Evolutionary conservation across 805 yeast genomes (phyloP).

Genomic region (Metschnikowia drakensbergensis): DNA sequence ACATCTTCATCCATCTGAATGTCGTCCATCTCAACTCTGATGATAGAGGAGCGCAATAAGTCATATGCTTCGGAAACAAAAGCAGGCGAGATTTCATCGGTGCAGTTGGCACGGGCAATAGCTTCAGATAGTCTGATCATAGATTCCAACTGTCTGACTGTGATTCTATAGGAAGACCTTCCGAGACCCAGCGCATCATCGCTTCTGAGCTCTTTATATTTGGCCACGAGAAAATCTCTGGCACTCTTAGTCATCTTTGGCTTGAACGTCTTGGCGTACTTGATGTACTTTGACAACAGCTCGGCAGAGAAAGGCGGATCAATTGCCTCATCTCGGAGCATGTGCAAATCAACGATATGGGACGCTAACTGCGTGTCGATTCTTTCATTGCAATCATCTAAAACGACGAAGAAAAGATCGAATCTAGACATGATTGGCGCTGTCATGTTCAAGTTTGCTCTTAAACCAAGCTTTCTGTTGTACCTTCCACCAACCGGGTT

Average conservation of each 20-base stretch:
- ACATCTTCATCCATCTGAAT: slow-evolving; percentile 76
- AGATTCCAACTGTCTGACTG: slow-evolving; percentile 94
- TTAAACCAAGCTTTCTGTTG: slow-evolving; percentile 76
- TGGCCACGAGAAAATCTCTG: slow-evolving; percentile 66
- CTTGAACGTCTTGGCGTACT: slow-evolving; percentile 88
- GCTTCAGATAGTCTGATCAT: slow-evolving; percentile 93
- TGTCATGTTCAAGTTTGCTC: slow-evolving; percentile 89
- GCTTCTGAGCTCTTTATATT: slow-evolving; percentile 79
- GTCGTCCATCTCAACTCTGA: slow-evolving; percentile 92
- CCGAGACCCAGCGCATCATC: slow-evolving; percentile 90
- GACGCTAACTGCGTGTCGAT: slow-evolving; percentile 86
- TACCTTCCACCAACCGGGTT: slow-evolving; percentile 97
- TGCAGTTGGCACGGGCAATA: slow-evolving; percentile 94
- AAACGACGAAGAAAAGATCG: slow-evolving; percentile 88
- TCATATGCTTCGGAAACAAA: slow-evolving; percentile 94
- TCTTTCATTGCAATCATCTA: slow-evolving; percentile 91
- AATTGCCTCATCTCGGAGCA: slow-evolving; percentile 86
- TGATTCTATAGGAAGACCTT: slow-evolving; percentile 84
- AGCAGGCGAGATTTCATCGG: slow-evolving; percentile 75
- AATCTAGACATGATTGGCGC: slow-evolving; percentile 99
- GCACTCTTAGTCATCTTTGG: slow-evolving; percentile 85
- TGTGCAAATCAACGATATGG: slow-evolving; percentile 90
- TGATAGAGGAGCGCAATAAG: slow-evolving; percentile 82
- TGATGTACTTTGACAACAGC: slow-evolving; percentile 82
- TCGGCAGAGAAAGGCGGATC: slow-evolving; percentile 86